Evolutionary conservation across 768 basidiomycete genomes (phyloP).

Genomic region (Mycena galericulata): DNA sequence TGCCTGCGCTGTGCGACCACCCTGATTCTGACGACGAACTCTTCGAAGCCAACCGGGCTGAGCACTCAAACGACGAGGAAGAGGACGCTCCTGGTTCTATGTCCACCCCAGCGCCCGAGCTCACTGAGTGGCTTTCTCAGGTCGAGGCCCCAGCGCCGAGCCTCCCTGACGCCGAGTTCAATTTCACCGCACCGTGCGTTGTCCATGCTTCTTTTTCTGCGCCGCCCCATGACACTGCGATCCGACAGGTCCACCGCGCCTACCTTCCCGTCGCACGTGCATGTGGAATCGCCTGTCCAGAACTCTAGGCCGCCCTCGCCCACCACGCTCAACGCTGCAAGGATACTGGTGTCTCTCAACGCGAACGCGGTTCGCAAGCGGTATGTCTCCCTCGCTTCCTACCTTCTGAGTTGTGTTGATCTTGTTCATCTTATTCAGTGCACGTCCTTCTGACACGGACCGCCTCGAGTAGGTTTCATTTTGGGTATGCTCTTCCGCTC

Average conservation of each 20-base stretch:
- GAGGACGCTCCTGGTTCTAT: not conserved
- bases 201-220: too few relatives aligned
- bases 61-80: not conserved
- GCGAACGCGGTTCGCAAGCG: not conserved
- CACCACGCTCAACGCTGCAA: not conserved
- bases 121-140: not conserved
- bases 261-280: not conserved
- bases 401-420: not conserved
- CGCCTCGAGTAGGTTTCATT: constrained; percentile 3
- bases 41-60: not conserved
- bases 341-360: not conserved
- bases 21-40: constrained; percentile 25
- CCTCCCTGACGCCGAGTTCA: not conserved
- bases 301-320: not conserved
- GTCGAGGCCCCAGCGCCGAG: not conserved
- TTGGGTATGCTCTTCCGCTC: not conserved
- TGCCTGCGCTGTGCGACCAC: constrained; percentile 16
- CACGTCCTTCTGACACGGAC: constrained; percentile 2
- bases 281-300: not conserved
- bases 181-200: constrained; percentile 2
- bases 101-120: not conserved
- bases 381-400: not conserved
- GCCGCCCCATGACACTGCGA: not conserved
- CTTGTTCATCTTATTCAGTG: not conserved
- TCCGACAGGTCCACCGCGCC: not conserved